A percentile compares a stretch with the other conserved stretches of the same genome.
These are phyloP conservation scores for Diphasiastrum complanatum DNA, from an alignment of 83 land plant genomes.

Conservation along the genomic window DNA sequence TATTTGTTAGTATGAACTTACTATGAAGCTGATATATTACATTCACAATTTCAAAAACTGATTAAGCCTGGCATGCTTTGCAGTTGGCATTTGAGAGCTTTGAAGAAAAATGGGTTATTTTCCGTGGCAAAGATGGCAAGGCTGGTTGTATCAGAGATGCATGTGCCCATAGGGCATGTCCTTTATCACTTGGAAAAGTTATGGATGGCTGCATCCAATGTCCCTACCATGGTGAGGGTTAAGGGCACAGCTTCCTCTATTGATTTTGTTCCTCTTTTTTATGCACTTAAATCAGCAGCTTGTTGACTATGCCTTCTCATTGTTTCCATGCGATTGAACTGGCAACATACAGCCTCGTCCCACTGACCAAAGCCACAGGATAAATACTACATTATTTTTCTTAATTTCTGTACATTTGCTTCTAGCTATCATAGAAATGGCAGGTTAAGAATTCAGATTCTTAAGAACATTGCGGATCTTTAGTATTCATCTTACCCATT, in stretches of 20 bases:
- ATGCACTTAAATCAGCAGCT: background rate
- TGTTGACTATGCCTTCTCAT: background rate
- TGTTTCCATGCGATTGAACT: background rate
- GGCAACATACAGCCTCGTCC: too few relatives aligned
- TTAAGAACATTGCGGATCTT: background rate
- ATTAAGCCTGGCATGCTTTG: slow-evolving; percentile 17
- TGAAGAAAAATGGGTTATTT: slow-evolving; percentile 92
- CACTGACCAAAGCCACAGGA: too few relatives aligned
- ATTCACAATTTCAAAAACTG: background rate
- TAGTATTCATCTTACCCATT: slow-evolving; percentile 11
- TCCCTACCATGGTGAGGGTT: slow-evolving; percentile 88
- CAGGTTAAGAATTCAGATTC: background rate
- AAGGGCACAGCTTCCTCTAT: background rate
- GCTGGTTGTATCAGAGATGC: slow-evolving; percentile 90
- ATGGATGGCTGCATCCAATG: slow-evolving; percentile 86
- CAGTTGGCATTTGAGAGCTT: slow-evolving; percentile 92
- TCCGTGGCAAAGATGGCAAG: slow-evolving; percentile 89
- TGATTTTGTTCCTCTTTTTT: background rate
- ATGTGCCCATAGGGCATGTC: slow-evolving; percentile 97
- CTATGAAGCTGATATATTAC: background rate
- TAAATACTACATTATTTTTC: too few relatives aligned
- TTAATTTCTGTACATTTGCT: too few relatives aligned
- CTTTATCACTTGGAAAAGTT: slow-evolving; percentile 86
- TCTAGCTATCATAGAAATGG: background rate
- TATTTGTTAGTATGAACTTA: background rate